Conservation (phyloP, 768 basidiomycete genomes). For the Macrolepiota albuminosa region DNA sequence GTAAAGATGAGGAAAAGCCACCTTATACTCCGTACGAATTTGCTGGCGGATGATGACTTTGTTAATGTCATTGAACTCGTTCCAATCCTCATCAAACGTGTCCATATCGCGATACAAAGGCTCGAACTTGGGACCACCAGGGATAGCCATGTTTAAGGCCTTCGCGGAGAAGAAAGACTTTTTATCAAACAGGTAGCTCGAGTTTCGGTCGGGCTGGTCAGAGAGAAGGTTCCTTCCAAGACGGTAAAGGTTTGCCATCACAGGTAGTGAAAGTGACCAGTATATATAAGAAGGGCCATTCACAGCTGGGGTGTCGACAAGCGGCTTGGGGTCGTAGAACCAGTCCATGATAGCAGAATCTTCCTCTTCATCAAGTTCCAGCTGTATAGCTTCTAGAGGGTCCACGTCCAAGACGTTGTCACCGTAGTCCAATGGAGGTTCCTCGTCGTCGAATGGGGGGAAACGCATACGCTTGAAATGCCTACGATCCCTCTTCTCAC, state of each 20-base stretch:
- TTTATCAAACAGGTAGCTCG: slow-evolving; percentile 94
- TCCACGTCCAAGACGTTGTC: slow-evolving; percentile 99
- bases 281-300: slow-evolving; percentile 92
- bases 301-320: slow-evolving; percentile 83
- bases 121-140: slow-evolving; percentile 98
- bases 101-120: slow-evolving; percentile 97
- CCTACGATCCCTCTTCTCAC: slow-evolving; percentile 96
- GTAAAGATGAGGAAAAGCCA: slow-evolving; percentile 98
- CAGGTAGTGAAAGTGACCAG: slow-evolving; percentile 88
- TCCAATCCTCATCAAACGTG: slow-evolving; percentile 97
- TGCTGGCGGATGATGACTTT: slow-evolving; percentile 99
- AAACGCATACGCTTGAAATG: slow-evolving; percentile 99
- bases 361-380: slow-evolving; percentile 91
- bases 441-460: slow-evolving; percentile 99
- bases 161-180: slow-evolving; percentile 98
- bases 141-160: slow-evolving; percentile 94
- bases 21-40: slow-evolving; percentile 98
- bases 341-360: slow-evolving; percentile 90
- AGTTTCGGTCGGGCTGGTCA: slow-evolving; percentile 87
- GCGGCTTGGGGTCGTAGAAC: slow-evolving; percentile 98
- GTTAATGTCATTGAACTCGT: slow-evolving; percentile 99
- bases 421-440: slow-evolving; percentile 97
- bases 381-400: slow-evolving; percentile 94
- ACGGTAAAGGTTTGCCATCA: slow-evolving; percentile 96
- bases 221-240: slow-evolving; percentile 91